phyloP scores from a whole-genome alignment of 2,329 filamentous ascomycete species.

The Onygenales sp. region DNA sequence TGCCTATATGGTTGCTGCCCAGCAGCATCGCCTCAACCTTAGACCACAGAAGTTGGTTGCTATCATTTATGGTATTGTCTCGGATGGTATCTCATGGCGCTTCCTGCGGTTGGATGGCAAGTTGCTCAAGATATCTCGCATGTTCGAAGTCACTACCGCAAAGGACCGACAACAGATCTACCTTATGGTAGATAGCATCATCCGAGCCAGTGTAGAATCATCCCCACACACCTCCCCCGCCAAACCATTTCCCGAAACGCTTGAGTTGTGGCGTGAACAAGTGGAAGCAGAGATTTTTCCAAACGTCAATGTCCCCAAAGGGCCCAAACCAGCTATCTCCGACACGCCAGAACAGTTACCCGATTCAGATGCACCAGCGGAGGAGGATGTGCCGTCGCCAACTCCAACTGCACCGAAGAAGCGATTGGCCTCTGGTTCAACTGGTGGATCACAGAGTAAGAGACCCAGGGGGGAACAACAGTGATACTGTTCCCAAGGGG shows the following conservation, averaged over 20 bases:
- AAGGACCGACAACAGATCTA: not conserved
- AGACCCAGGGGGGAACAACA: no score
- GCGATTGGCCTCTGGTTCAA: no score
- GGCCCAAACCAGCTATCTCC: no score
- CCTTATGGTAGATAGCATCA: not conserved
- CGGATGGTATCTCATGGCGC: not conserved
- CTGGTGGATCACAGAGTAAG: no score
- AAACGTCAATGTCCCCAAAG: no score
- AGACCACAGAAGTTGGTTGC: not conserved
- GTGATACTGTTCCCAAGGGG: no score
- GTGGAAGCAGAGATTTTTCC: slow-evolving; percentile 1
- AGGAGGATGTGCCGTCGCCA: no score
- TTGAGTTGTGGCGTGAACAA: not conserved
- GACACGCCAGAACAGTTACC: no score
- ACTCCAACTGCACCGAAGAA: no score
- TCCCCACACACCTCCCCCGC: not conserved
- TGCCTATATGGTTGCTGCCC: slow-evolving; percentile 3
- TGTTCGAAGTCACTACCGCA: not conserved
- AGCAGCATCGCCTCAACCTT: not conserved
- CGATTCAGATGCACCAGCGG: no score
- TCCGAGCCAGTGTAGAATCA: slow-evolving; percentile 1
- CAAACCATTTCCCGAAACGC: not conserved
- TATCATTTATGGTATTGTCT: slow-evolving; percentile 4
- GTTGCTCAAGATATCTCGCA: not conserved
- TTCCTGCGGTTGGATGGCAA: slow-evolving; percentile 4